phyloP scores from a whole-genome alignment of 1,139 yeast genomes.

The Tardiomyces digboiensis region DNA sequence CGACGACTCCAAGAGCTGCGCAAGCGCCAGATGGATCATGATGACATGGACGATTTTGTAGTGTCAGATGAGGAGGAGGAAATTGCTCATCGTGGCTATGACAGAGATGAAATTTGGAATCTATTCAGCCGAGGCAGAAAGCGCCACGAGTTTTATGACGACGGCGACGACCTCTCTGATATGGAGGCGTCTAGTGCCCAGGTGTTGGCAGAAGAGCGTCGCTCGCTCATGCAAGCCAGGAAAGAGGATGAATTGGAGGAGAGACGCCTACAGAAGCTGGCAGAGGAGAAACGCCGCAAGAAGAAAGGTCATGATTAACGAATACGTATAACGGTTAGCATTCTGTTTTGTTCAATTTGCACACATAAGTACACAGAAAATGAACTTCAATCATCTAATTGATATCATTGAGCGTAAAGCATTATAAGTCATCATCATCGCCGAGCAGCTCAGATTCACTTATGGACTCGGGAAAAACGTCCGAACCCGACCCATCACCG shows the following conservation, averaged over 20 bases:
- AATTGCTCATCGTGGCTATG: constrained; percentile 37
- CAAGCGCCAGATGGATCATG: constrained; percentile 20
- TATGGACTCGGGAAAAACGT: constrained; percentile 20
- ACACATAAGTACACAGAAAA: too few species aligned
- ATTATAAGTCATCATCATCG: constrained; percentile 6
- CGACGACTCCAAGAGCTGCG: constrained; percentile 6
- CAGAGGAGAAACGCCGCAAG: constrained; percentile 26
- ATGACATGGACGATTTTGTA: constrained; percentile 26
- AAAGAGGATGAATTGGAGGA: constrained; percentile 58
- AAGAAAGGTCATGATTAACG: background rate
- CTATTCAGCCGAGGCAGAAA: constrained; percentile 62
- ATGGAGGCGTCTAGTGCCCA: constrained; percentile 96
- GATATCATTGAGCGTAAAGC: too few species aligned
- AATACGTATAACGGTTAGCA: too few species aligned
- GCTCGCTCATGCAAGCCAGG: constrained; percentile 51
- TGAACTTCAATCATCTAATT: too few species aligned
- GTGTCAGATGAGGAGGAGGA: constrained; percentile 25
- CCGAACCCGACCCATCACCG: constrained; percentile 2
- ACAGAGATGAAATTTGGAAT: constrained; percentile 84
- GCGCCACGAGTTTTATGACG: constrained; percentile 34
- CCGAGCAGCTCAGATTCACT: constrained; percentile 20
- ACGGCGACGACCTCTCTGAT: constrained; percentile 57
- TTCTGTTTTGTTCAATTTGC: too few species aligned
- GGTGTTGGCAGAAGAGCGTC: constrained; percentile 67
- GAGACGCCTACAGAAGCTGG: constrained; percentile 43